phyloP scores from a whole-genome alignment of 2,329 filamentous ascomycete species.

The Sclerotinia sclerotiorum region DNA sequence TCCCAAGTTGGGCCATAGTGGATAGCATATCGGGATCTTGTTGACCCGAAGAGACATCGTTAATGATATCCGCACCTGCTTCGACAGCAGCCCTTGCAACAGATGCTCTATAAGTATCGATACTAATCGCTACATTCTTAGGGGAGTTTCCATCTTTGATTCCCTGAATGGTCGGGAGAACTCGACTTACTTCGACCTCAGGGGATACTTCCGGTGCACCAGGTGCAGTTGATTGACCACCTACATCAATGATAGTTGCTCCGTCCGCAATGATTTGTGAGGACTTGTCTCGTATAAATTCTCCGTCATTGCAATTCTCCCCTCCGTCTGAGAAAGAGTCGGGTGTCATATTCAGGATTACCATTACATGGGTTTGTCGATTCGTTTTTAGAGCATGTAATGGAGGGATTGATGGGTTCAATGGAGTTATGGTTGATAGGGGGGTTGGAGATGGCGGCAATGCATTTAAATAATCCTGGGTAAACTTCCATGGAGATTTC shows the following conservation, averaged over 20 bases:
- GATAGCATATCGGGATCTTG: conserved; percentile 80
- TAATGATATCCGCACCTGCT: conserved; percentile 87
- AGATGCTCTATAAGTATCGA: conserved; percentile 87
- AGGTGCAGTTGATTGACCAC: conserved; percentile 89
- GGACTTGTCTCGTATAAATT: conserved; percentile 36
- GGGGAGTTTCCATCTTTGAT: conserved; percentile 68
- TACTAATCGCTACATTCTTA: conserved; percentile 68
- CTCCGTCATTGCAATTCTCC: conserved; percentile 44
- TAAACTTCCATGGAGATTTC: conserved; percentile 58
- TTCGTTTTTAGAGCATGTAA: conserved; percentile 59
- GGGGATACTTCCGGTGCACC: conserved; percentile 65
- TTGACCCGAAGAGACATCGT: conserved; percentile 83
- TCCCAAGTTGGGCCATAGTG: conserved; percentile 74
- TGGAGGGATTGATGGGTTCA: conserved; percentile 50
- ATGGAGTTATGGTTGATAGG: conserved; percentile 59
- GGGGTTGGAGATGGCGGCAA: conserved; percentile 51
- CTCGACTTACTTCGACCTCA: conserved; percentile 72
- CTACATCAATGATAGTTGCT: conserved; percentile 85
- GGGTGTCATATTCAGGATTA: conserved; percentile 89
- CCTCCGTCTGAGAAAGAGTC: conserved; percentile 97
- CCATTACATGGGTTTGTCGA: conserved; percentile 76
- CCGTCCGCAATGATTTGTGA: conserved; percentile 54
- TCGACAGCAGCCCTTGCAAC: conserved; percentile 76
- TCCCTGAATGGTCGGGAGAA: conserved; percentile 74
- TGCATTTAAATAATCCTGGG: conserved; percentile 61